A percentile compares a stretch with the other conserved stretches of the same genome.
phyloP scores from a whole-genome alignment of 768 basidiomycete species.

The Hygrophorus russula region DNA sequence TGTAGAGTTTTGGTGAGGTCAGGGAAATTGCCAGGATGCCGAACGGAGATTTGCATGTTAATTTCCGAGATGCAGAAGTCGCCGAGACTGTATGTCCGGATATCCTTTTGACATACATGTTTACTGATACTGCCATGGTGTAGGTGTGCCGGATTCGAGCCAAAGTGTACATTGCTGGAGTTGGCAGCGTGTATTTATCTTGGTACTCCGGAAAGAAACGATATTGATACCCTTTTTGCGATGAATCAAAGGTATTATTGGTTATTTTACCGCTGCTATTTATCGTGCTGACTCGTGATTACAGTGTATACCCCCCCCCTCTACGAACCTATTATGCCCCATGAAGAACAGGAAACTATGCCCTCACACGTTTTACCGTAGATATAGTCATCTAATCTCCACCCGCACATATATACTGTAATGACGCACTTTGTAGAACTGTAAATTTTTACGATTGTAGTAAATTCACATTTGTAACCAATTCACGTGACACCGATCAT shows the following conservation, averaged over 20 bases:
- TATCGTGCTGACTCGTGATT: background rate
- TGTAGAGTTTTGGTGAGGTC: slow-evolving; percentile 65
- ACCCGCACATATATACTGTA: no score
- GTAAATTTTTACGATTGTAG: no score
- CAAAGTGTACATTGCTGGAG: slow-evolving; percentile 60
- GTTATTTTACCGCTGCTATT: background rate
- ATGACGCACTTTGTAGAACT: no score
- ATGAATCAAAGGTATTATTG: background rate
- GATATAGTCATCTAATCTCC: no score
- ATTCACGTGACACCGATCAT: no score
- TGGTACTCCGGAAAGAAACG: slow-evolving; percentile 53
- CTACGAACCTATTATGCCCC: no score
- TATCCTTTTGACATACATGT: background rate
- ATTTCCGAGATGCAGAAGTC: slow-evolving; percentile 64
- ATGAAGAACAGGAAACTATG: no score
- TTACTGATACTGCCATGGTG: slow-evolving; percentile 1
- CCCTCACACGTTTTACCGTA: no score
- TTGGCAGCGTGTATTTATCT: slow-evolving; percentile 69
- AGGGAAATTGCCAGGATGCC: slow-evolving; percentile 62
- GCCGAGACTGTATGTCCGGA: slow-evolving; percentile 58
- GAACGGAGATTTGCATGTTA: slow-evolving; percentile 70
- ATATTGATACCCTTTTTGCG: slow-evolving; percentile 10
- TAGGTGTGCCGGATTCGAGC: slow-evolving; percentile 75
- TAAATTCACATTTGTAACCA: no score
- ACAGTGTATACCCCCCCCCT: background rate